Conservation (phyloP, 768 basidiomycete species). For the Stropharia rugosoannulata region DNA sequence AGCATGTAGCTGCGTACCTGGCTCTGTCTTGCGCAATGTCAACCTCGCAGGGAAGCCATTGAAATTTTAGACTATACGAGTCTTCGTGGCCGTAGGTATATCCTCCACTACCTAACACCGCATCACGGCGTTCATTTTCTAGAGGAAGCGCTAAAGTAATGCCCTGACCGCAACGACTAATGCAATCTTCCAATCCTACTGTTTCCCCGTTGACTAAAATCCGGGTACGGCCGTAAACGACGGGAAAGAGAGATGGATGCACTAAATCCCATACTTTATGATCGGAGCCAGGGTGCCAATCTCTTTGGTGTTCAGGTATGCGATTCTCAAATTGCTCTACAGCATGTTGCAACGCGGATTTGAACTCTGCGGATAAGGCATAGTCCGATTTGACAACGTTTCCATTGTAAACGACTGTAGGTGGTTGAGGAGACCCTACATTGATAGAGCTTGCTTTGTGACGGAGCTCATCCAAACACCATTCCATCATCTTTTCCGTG, state of each 20-base stretch:
- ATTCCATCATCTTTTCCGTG: slow-evolving; percentile 23
- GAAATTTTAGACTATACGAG: slow-evolving; percentile 25
- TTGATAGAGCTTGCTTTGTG: slow-evolving; percentile 17
- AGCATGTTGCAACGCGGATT: slow-evolving; percentile 21
- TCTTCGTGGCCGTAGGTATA: not conserved
- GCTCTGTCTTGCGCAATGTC: slow-evolving; percentile 21
- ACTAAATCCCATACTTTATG: slow-evolving; percentile 43
- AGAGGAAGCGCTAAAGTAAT: slow-evolving; percentile 13
- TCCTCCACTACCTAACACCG: not conserved
- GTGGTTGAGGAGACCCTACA: slow-evolving; percentile 7
- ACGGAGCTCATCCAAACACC: slow-evolving; percentile 27
- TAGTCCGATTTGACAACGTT: slow-evolving; percentile 32
- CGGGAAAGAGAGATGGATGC: slow-evolving; percentile 42
- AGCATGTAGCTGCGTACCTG: slow-evolving; percentile 12
- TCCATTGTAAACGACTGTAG: slow-evolving; percentile 23
- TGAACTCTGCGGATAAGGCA: slow-evolving; percentile 25
- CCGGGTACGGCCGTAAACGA: slow-evolving; percentile 33
- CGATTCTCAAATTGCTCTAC: slow-evolving; percentile 31
- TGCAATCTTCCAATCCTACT: slow-evolving; percentile 21
- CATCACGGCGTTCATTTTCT: not conserved
- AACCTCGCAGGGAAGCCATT: slow-evolving; percentile 29
- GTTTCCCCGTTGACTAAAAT: slow-evolving; percentile 17
- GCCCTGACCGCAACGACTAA: slow-evolving; percentile 22
- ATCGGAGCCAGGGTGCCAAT: slow-evolving; percentile 48
- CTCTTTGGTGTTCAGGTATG: slow-evolving; percentile 31